Evolutionary conservation across 192 early-diverging fungal genomes (phyloP).

Genomic region (Entomortierella parvispora): DNA sequence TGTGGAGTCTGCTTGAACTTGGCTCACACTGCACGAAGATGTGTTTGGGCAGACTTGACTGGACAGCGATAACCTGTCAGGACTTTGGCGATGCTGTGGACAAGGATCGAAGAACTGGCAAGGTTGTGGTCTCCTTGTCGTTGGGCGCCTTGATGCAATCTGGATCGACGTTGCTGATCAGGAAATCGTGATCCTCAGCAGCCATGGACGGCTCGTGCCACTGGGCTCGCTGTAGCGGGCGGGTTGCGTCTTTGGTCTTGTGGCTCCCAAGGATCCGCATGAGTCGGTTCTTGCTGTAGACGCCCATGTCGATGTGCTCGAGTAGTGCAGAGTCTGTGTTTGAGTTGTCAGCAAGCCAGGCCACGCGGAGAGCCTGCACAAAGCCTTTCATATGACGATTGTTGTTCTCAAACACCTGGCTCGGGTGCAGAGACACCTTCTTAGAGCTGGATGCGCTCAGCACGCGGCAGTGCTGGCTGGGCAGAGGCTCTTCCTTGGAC

Average conservation of each 20-base stretch:
- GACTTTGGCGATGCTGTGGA: neutral
- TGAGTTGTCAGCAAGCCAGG: no score
- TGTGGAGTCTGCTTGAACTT: no score
- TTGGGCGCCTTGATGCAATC: slow-evolving; percentile 3
- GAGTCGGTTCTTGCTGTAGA: slow-evolving; percentile 15
- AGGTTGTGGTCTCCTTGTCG: neutral
- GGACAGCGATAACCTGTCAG: no score
- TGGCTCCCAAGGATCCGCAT: slow-evolving; percentile 25
- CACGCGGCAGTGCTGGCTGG: neutral
- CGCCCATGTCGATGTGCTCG: slow-evolving; percentile 13
- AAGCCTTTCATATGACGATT: slow-evolving; percentile 8
- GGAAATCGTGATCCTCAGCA: slow-evolving; percentile 15
- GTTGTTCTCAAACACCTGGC: no score
- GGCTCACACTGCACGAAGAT: no score
- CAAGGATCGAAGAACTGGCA: neutral
- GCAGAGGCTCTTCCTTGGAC: no score
- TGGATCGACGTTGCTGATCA: slow-evolving; percentile 14
- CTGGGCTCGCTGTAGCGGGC: slow-evolving; percentile 5
- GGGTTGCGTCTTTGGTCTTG: slow-evolving; percentile 2
- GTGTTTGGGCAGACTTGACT: neutral
- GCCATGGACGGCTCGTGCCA: slow-evolving; percentile 17
- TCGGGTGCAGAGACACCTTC: slow-evolving; percentile 19
- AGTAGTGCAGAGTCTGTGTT: no score
- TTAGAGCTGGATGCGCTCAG: neutral
- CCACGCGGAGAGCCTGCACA: no score